phyloP scores from a whole-genome alignment of 2,329 filamentous ascomycete genomes.

The Beauveria medogensis region DNA sequence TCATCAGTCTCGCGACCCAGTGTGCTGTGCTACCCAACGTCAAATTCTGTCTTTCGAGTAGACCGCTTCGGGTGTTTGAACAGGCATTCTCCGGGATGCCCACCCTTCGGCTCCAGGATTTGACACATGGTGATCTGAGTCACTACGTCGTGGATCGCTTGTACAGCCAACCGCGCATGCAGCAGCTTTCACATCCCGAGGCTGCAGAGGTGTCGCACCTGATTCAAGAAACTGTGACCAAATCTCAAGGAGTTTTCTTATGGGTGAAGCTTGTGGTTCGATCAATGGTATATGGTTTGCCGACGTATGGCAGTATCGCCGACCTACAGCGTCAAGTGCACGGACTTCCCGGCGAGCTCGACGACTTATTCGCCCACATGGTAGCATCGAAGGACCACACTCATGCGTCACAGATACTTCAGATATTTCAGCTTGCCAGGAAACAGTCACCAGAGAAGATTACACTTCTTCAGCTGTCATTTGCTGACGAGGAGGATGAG shows the following conservation, averaged over 20 bases:
- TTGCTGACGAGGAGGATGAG: not conserved
- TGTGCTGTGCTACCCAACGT: conserved; percentile 5
- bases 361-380: conserved; percentile 10
- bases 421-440: not conserved
- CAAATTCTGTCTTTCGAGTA: conserved; percentile 22
- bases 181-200: not conserved
- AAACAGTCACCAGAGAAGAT: not conserved
- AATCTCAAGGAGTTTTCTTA: conserved; percentile 16
- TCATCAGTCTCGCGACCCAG: not conserved
- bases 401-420: not conserved
- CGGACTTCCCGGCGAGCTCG: conserved; percentile 7
- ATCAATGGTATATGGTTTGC: conserved; percentile 10
- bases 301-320: not conserved
- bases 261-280: conserved; percentile 17
- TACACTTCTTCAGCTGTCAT: not conserved
- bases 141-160: not conserved
- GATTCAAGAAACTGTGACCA: not conserved
- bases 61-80: conserved; percentile 15
- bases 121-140: not conserved
- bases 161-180: conserved; percentile 2
- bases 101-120: not conserved
- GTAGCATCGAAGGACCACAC: not conserved
- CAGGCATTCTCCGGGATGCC: conserved; percentile 10
- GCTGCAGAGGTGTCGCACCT: not conserved
- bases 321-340: conserved; percentile 2